Base-by-base conservation (phyloP, 495 filamentous ascomycete genomes). In the Tuber microsphaerosporum region DNA sequence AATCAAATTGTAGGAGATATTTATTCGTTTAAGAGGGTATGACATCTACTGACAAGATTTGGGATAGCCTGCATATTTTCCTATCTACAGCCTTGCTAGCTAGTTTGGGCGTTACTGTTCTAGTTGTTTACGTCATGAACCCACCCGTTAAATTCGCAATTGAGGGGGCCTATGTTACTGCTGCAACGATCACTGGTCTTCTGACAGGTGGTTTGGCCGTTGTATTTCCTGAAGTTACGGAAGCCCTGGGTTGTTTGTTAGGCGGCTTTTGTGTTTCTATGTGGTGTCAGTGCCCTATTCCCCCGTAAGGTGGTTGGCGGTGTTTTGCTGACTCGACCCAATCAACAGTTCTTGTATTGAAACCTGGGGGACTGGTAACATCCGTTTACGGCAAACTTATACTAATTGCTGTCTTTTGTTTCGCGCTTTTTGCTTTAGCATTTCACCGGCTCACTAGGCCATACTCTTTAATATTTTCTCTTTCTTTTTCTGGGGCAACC, bases 71-170 rank as follows among this genome's bases (percentile, higher is more conserved):
- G 2, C 90, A 95, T 82, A 90, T 94, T 39, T 97, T 91, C 81
- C 86, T 97, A 71, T 94, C 93, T 8, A 87, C 91, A 1, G 92
- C 89, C 6, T 93, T 91, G 80, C 84, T 97, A 19, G 86, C 88
- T 22, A 89, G 89, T 76, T 84, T 97, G 43, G 89, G 91, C 19
- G 91, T 94, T 9, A 90, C 91, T 0, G 92, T 97, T 34, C 84
- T 98, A 14, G 94, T 98, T 76, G 84, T 95, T 69, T 98, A 97
- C 81, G 91, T 97, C 70, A 95, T 94, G 91, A 90, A 87, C 71
- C 91, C 90, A 2, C 94, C 94, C 0, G 89, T 97, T 70, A 87
- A 85, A 76, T 85, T 91, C 80, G 93, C 89, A 0, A 86, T 97
- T 12, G 92, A 97, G 84, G 94, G 94, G 61, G 94, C 90, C 42